These are phyloP conservation scores for Phytophthora syringae DNA, from an alignment of 352 stramenopile species.

Conservation along the genomic window DNA sequence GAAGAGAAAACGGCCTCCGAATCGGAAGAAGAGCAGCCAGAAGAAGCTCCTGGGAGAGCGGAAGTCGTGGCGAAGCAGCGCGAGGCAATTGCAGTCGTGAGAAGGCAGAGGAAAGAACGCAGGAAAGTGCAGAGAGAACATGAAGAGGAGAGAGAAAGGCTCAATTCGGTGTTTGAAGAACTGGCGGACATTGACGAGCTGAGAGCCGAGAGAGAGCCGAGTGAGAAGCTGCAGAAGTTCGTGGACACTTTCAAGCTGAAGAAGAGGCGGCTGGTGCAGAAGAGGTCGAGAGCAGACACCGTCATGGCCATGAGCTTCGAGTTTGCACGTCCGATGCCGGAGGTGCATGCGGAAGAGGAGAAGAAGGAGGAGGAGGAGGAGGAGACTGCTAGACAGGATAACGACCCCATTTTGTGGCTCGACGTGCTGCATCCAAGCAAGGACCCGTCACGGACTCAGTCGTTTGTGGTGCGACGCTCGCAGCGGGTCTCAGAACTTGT, in stretches of 20 bases:
- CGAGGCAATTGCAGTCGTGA: constrained; percentile 13
- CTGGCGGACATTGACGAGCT: constrained; percentile 52
- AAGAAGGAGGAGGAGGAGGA: not conserved
- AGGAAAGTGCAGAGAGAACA: constrained; percentile 36
- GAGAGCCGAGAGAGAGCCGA: constrained; percentile 50
- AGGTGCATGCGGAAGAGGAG: constrained; percentile 15
- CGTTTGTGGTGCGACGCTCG: constrained; percentile 73
- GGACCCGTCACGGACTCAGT: constrained; percentile 68
- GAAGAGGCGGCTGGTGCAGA: constrained; percentile 50
- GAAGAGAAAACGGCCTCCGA: constrained; percentile 22
- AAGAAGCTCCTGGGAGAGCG: constrained; percentile 18
- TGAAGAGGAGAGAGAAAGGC: constrained; percentile 33
- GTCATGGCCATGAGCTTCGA: constrained; percentile 64
- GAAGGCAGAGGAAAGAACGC: constrained; percentile 26
- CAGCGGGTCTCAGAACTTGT: constrained; percentile 59
- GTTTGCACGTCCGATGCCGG: constrained; percentile 51
- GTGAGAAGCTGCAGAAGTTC: constrained; percentile 54
- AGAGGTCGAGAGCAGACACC: constrained; percentile 65
- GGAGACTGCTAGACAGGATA: constrained; percentile 8
- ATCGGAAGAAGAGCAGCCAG: constrained; percentile 17
- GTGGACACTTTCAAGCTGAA: constrained; percentile 62
- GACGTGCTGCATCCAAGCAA: constrained; percentile 80
- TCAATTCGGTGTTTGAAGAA: constrained; percentile 39
- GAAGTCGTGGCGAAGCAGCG: constrained; percentile 33
- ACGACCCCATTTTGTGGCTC: constrained; percentile 70